Conservation (phyloP, 352 stramenopile species). For the Peronospora destructor region DNA sequence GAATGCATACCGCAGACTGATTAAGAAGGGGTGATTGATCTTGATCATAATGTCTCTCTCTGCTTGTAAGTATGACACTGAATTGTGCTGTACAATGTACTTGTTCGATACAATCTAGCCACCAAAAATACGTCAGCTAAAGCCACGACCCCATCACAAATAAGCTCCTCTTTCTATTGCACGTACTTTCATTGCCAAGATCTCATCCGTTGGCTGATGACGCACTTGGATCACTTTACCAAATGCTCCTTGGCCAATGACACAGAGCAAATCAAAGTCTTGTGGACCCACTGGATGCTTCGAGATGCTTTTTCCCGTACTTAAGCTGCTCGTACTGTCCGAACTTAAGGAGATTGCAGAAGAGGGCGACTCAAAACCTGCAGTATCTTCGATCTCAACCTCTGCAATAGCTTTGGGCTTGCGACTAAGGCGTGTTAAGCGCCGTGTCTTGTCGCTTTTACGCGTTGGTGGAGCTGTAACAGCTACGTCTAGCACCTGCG, state of each 20-base stretch:
- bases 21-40: slow-evolving; percentile 80
- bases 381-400: slow-evolving; percentile 19
- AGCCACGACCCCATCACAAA: neutral
- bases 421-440: slow-evolving; percentile 24
- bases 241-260: slow-evolving; percentile 80
- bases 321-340: slow-evolving; percentile 18
- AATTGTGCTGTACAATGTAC: slow-evolving; percentile 83
- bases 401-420: slow-evolving; percentile 26
- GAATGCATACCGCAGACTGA: slow-evolving; percentile 75
- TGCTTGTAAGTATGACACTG: slow-evolving; percentile 64
- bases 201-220: slow-evolving; percentile 61
- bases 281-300: slow-evolving; percentile 42
- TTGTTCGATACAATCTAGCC: slow-evolving; percentile 75
- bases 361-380: neutral
- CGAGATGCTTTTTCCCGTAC: slow-evolving; percentile 1
- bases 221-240: slow-evolving; percentile 85
- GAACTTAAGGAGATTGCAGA: neutral
- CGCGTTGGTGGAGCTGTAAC: neutral
- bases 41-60: slow-evolving; percentile 86
- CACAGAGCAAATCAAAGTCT: slow-evolving; percentile 77
- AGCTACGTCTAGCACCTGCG: slow-evolving; percentile 14
- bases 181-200: slow-evolving; percentile 79
- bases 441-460: slow-evolving; percentile 4
- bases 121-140: slow-evolving; percentile 1
- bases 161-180: slow-evolving; percentile 1